These are phyloP conservation scores for Thelephora ganbajun DNA, from an alignment of 768 basidiomycete genomes.

Conservation along the genomic window DNA sequence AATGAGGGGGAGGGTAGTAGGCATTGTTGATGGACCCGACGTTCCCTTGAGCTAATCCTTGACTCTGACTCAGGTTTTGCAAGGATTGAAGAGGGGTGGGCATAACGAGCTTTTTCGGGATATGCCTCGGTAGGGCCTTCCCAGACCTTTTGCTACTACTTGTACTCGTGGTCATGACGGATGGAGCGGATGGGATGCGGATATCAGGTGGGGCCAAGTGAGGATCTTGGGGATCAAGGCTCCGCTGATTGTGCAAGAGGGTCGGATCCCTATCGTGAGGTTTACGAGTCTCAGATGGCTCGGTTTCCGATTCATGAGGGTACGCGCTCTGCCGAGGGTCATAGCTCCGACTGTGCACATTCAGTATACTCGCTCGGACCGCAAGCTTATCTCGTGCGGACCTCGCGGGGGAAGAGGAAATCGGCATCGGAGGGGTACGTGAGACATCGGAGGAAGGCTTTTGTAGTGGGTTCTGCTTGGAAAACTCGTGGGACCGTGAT, in stretches of 20 bases:
- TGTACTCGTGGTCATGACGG: conserved; percentile 2
- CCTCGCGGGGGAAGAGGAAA: too few species aligned
- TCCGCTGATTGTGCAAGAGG: neutral
- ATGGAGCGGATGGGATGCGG: conserved; percentile 1
- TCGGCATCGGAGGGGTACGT: too few species aligned
- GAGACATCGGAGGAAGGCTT: too few species aligned
- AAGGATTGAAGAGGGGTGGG: conserved; percentile 44
- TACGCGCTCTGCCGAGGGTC: too few species aligned
- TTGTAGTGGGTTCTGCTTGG: too few species aligned
- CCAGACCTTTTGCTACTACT: neutral
- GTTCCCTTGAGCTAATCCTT: neutral
- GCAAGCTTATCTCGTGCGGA: too few species aligned
- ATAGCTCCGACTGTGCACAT: too few species aligned
- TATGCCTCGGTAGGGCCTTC: conserved; percentile 18
- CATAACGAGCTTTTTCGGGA: conserved; percentile 63
- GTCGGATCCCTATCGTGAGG: neutral
- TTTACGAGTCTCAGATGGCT: neutral
- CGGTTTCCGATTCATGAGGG: too few species aligned
- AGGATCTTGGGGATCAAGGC: conserved; percentile 1
- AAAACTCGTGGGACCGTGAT: too few species aligned
- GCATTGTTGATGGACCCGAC: neutral
- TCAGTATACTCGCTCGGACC: too few species aligned
- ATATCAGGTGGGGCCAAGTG: conserved; percentile 2
- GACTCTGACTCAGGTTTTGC: conserved; percentile 2
- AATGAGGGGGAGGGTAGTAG: too few species aligned